Base-by-base conservation (phyloP, 306 rosid genomes). In the Lathyrus tuberosus region DNA sequence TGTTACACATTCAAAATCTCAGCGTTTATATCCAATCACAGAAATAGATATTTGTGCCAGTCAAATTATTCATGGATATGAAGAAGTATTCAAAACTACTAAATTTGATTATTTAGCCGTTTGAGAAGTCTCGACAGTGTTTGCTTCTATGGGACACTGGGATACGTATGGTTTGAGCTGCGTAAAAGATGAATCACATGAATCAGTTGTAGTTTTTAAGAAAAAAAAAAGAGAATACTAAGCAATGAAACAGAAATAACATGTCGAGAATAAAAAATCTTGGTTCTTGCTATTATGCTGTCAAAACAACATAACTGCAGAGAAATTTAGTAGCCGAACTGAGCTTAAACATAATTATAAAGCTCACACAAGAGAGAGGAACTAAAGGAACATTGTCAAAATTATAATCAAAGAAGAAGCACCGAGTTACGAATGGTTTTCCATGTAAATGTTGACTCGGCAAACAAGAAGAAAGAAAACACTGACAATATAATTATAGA, bases 101-200 rank as follows among this genome's bases (percentile, higher is more conserved):
- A 54, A 17, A 24, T 17, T 46, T 24, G 28, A 47, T 65, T 69
- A 76, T 69, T 83, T 69, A 51, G 75, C 28, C 13, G 62, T 43
- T 46, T 61, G 78, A 62, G 83, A 78, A 65, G 76, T 71, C 51
- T 77, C 83, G 1, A 81, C 48, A 30, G 83, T 49, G 20, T 28
- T 28, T 12, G 41, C 30, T 62, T 66, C 82, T 73, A 31, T n/a
- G 26, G 88, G 81, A 59, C 88, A 78, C 73, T 84, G 88, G 54
- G 88, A 78, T 40, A 84, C 88, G 16, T 84, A 84, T 51, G 88
- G 83, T 61, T 81, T 84, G 54, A 84, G 85, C 85, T 84, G 85
- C 75, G 68, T 13, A 44, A 28, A 43, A 69, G 44, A 44, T 40
- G 8, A 49, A 49, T 16, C 11, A 40, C 30, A 67, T 14, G 46